Conservation (phyloP, 768 basidiomycete species). For the Neoboletus brunneissimus region DNA sequence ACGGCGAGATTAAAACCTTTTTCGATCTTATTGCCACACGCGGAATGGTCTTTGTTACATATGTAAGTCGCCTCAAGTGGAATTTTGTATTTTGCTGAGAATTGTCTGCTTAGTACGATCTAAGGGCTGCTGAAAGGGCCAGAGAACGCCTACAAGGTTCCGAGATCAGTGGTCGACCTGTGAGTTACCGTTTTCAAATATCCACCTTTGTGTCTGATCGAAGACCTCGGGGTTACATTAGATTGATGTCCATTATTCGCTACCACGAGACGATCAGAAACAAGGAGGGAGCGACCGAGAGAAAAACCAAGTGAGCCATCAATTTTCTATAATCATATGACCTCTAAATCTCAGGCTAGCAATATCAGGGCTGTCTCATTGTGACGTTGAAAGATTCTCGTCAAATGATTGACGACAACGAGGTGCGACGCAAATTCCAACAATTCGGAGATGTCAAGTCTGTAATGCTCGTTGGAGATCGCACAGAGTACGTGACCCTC, state of each 20-base stretch:
- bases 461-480: constrained; percentile 62
- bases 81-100: constrained; percentile 13
- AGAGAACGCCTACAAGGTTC: constrained; percentile 88
- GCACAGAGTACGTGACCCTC: constrained; percentile 48
- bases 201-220: constrained; percentile 1
- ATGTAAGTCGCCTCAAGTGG: constrained; percentile 58
- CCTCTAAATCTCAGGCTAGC: constrained; percentile 36
- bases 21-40: constrained; percentile 93
- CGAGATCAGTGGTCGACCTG: constrained; percentile 83
- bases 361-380: constrained; percentile 81
- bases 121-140: constrained; percentile 90
- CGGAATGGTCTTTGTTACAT: constrained; percentile 99
- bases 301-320: constrained; percentile 72
- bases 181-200: constrained; percentile 44
- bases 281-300: constrained; percentile 55
- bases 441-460: constrained; percentile 89
- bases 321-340: neutral
- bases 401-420: constrained; percentile 78
- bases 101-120: constrained; percentile 65
- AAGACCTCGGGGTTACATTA: constrained; percentile 31
- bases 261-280: constrained; percentile 85
- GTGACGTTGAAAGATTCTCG: constrained; percentile 72
- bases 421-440: constrained; percentile 82
- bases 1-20: constrained; percentile 95
- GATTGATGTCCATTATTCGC: constrained; percentile 99